A percentile compares a stretch with the other conserved stretches of the same genome.
These are phyloP conservation scores for Mrakia blollopis DNA, from an alignment of 768 basidiomycete genomes.

Conservation along the genomic window DNA sequence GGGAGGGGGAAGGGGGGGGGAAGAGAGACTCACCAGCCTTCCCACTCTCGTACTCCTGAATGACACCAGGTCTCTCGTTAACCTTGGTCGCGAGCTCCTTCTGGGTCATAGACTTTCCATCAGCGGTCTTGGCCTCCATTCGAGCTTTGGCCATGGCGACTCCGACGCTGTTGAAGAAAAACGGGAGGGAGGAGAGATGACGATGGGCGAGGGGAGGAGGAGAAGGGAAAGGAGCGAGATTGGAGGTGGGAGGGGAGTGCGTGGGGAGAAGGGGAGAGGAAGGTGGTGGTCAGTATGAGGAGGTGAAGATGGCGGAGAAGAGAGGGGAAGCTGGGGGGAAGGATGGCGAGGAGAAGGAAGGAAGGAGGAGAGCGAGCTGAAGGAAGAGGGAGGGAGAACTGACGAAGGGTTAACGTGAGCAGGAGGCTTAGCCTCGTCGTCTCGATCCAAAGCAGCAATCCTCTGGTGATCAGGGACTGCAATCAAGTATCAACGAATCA, in stretches of 20 bases:
- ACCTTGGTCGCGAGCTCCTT: slow-evolving; percentile 89
- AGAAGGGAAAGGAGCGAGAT: too few species aligned
- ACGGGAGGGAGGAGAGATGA: neutral
- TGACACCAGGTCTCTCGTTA: slow-evolving; percentile 69
- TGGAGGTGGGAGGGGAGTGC: neutral
- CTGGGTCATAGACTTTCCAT: slow-evolving; percentile 60
- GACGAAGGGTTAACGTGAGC: slow-evolving; percentile 56
- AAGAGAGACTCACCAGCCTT: slow-evolving; percentile 29
- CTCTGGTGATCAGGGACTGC: slow-evolving; percentile 86
- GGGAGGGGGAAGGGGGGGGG: neutral
- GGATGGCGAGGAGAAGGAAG: slow-evolving; percentile 60
- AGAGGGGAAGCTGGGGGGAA: neutral
- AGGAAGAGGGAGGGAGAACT: slow-evolving; percentile 30
- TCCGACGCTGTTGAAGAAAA: slow-evolving; percentile 34
- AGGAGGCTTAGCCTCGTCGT: slow-evolving; percentile 92
- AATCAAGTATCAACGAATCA: neutral
- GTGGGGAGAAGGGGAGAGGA: neutral
- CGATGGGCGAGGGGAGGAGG: neutral
- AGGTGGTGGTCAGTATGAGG: neutral
- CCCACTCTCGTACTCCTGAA: slow-evolving; percentile 34
- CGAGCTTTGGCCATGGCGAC: slow-evolving; percentile 80
- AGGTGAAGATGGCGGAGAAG: neutral
- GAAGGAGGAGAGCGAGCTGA: slow-evolving; percentile 48
- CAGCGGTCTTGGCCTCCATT: slow-evolving; percentile 56
- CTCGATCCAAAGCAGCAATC: slow-evolving; percentile 88